Evolutionary conservation across 371 early-diverging fungal genomes (phyloP).

Genomic region (Polyrhizophydium stewartii): DNA sequence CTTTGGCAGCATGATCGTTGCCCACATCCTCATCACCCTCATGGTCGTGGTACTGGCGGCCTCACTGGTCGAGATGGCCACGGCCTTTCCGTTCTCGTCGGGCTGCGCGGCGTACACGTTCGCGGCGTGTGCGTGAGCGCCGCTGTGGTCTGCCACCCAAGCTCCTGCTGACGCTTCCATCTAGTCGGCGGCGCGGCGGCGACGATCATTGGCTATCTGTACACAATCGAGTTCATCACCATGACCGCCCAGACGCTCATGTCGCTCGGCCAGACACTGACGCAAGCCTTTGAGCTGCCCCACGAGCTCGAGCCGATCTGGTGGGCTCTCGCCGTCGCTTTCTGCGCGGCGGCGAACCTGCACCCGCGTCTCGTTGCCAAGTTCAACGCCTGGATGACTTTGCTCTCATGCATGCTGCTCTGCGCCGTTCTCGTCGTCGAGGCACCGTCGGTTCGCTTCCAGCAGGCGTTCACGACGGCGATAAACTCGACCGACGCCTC

Average conservation of each 20-base stretch:
- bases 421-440: background rate
- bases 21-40: background rate
- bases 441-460: background rate
- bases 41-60: conserved; percentile 1
- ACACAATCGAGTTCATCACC: background rate
- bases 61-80: conserved; percentile 6
- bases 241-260: background rate
- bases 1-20: conserved; percentile 5
- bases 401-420: background rate
- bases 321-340: background rate
- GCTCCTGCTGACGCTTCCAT: background rate
- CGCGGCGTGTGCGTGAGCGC: conserved; percentile 6
- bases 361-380: background rate
- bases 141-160: background rate
- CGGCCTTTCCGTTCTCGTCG: conserved; percentile 10
- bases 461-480: too few relatives aligned
- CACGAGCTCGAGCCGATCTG: background rate
- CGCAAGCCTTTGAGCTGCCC: background rate
- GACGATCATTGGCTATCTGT: background rate
- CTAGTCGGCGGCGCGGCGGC: background rate
- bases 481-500: too few relatives aligned
- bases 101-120: conserved; percentile 12
- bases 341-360: background rate
- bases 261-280: background rate
- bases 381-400: background rate